Evolutionary conservation across 495 filamentous ascomycete genomes (phyloP), one percentile per base, ranked within the genome.

Genomic region (Choiromyces venosus): DNA sequence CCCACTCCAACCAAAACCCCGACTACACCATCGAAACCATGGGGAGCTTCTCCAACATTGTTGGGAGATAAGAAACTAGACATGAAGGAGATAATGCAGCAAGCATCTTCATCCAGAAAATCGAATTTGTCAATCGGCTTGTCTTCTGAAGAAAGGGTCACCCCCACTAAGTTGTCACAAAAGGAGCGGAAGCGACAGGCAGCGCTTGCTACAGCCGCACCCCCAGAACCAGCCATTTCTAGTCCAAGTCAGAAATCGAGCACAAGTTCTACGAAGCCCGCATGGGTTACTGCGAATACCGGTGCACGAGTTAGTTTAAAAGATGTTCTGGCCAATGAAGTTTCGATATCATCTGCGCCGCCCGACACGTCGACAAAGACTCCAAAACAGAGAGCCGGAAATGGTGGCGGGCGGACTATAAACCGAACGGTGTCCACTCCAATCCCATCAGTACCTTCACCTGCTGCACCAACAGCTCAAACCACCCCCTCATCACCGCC

Each of bases 121-220:
- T 97, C 93, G 0, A 89, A 88, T 42, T 84, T 97, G 2, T 91
- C 93, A 0, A 83, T 90, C n/a, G 92, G 86, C 0, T 85, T 97
- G 68, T 87, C 88, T 74, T 88, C 81, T 44, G 52, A 61, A 16
- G 52, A 14, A 33, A 61, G 33, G 52, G n/a, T 61, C 10, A 72
- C 73, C 46, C 71, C 71, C 80, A 80, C 71, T 42, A 96, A 89
- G 76, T 75, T 96, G 61, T 95, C 93, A 1, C 95, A 98, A 76
- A 94, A 93, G 79, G 94, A 97, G 79, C 89, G 93, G 16, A 97
- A 97, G 83, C 92, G 88, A 80, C 87, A 91, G 66, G 81, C 81
- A 71, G 82, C 84, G 37, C 83, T 88, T 64, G 83, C 87, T 78
- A 84, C 84, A 66, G 79, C 82, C 36, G 82, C 85, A 39, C 77